Percentiles rank a stretch among this genome's conserved stretches.
These are phyloP conservation scores for Tillandsia fasciculata DNA, from an alignment of 176 grass and related monocot genomes.

Conservation along the genomic window DNA sequence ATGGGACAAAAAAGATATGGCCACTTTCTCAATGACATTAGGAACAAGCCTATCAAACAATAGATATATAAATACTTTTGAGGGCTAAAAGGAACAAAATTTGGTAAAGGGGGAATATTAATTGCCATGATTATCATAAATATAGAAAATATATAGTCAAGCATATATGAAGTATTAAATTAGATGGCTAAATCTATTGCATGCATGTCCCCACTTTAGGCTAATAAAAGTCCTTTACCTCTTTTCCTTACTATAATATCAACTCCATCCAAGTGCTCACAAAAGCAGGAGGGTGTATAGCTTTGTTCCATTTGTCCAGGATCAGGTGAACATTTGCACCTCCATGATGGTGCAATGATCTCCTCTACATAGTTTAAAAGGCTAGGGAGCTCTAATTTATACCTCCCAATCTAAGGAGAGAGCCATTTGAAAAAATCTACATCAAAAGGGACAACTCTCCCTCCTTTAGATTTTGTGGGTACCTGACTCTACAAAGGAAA, in stretches of 20 bases:
- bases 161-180: background rate
- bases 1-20: too few species aligned
- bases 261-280: constrained; percentile 65
- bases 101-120: too few species aligned
- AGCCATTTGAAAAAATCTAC: constrained; percentile 4
- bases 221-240: constrained; percentile 49
- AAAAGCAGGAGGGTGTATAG: constrained; percentile 58
- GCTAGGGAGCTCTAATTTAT: constrained; percentile 25
- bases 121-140: constrained; percentile 4
- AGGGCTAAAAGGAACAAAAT: too few species aligned
- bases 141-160: background rate
- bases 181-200: constrained; percentile 21
- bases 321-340: constrained; percentile 4
- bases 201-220: constrained; percentile 40
- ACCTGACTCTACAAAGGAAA: constrained; percentile 22
- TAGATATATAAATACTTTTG: too few species aligned
- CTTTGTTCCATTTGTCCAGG: constrained; percentile 71
- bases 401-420: constrained; percentile 20
- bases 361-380: constrained; percentile 27
- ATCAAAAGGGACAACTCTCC: background rate
- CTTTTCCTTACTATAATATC: constrained; percentile 44
- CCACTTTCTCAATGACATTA: too few species aligned
- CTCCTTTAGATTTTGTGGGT: constrained; percentile 10
- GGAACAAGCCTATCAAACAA: too few species aligned
- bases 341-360: constrained; percentile 66